Base-by-base conservation (phyloP, 768 basidiomycete genomes). In the Xerocomellus intermedius region DNA sequence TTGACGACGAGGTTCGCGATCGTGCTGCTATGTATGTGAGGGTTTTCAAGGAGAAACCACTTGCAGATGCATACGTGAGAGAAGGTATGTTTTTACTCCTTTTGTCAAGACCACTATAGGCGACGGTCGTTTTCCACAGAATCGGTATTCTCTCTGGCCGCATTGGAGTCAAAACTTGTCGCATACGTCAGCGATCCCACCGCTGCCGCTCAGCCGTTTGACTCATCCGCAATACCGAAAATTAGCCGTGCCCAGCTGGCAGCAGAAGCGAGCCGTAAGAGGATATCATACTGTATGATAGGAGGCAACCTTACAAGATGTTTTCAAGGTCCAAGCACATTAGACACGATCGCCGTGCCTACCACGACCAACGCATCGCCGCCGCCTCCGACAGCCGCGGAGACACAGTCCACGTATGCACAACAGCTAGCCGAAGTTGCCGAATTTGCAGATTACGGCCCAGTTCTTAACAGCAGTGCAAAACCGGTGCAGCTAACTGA, bases 1-100 rank as follows among this genome's bases (percentile, higher is more conserved):
- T 98, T 19, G 97, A 99, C 57, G 97, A 99, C 65, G 97, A 99
- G 77, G 97, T 99, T 50, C 86, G 97, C 42, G 97, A 99, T 73
- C 89, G 97, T 47, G 97, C 97, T 5, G 91, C 97, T 9, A 80
- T 99, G 74, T 98, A 97, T 72, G 81, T 98, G 58, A 88, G 83
- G 71, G 82, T 89, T 4, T 84, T 96, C 67, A 82, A 85, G 61
- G 90, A 89, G 67, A 82, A 89, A 60, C 73, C 81, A 10, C 77
- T 99, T 53, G 92, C 91, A 10, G 86, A 91, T 64, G 79, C 82
- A 17, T 98, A 94, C 68, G 84, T 98, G 59, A 94, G 89, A 75
- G 94, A 97, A 75, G 96, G 96, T 94, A 58, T 43, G 79, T 58
- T 19, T 19, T 52, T 50, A 48, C n/a, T 14, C 22, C 9, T 0